Evolutionary conservation across 2,329 filamentous ascomycete genomes (phyloP).

Genomic region (Fusarium secorum): DNA sequence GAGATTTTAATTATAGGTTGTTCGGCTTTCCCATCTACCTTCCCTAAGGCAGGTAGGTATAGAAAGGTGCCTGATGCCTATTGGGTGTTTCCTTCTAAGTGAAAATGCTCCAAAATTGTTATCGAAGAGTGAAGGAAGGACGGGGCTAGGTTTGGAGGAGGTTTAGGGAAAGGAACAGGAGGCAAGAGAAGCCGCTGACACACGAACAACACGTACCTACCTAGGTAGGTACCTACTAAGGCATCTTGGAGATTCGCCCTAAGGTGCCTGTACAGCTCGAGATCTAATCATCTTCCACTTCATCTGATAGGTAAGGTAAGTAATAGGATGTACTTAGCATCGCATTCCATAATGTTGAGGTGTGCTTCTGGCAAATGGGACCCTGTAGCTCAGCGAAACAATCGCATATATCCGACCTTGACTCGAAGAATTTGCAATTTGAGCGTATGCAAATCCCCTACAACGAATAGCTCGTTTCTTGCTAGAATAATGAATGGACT

Average conservation of each 20-base stretch:
- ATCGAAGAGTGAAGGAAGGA: neutral
- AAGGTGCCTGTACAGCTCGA: neutral
- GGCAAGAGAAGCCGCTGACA: neutral
- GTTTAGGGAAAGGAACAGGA: neutral
- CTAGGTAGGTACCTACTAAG: neutral
- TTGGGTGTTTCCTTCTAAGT: neutral
- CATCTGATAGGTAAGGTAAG: neutral
- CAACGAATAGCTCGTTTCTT: neutral
- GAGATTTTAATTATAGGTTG: neutral
- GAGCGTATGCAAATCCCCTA: neutral
- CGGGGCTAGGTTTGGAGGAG: neutral
- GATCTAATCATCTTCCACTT: neutral
- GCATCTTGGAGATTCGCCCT: neutral
- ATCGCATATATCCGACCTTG: neutral
- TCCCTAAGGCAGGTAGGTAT: neutral
- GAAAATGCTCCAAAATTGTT: neutral
- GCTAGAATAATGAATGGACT: neutral
- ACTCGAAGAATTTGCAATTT: neutral
- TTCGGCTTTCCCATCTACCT: neutral
- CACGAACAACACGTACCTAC: neutral
- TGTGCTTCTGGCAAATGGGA: neutral
- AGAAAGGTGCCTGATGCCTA: neutral
- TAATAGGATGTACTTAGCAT: neutral
- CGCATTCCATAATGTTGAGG: neutral
- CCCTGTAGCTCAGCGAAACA: neutral